Evolutionary conservation across 2,329 filamentous ascomycete species (phyloP), one percentile per base, ranked within the genome.

Genomic region (Colletotrichum tanaceti): DNA sequence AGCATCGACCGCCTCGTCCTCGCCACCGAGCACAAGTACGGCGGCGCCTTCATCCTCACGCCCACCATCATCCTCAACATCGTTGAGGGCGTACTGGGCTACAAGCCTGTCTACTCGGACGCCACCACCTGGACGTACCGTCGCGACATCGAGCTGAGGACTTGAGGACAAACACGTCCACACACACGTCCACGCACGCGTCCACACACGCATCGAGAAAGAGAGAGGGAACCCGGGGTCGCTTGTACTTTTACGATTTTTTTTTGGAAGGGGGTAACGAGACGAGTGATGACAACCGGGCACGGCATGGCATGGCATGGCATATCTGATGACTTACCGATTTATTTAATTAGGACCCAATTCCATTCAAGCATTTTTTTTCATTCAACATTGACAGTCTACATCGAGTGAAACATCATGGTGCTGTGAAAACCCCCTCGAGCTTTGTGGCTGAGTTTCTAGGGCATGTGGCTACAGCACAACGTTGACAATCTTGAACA

Each of bases 81-180:
- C 9, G 75, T 86, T 0, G 84, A 87, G 64, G 79, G 80, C 5
- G 77, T 83, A 1, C 74, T 87, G 63, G 84, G 83, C 0, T 86
- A 86, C 68, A 73, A 77, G 61, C 73, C 70, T 20, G 71, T 83
- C 4, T 64, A 62, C 35, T 62, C 58, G 13, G 62, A 71, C 38
- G 70, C 66, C 5, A 63, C 64, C 14, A 59, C 70, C n/a, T 71
- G 70, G 70, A 70, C 57, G n/a, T 70, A 67, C 41, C 66, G 70
- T 20, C 64, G 70, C n/a, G 70, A 71, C 32, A 43, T 50, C 11
- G 67, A 68, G 59, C 46, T 71, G 43, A 70, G 43, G 39, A 38
- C 62, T 10, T 60, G 52, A 4, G 6, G 24, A 5, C 10, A 10
- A 32, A 3, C 5, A 32, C 28, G 1, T 1, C 5, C 1, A 5